These are phyloP conservation scores for Yamadazyma epiphylla DNA, from an alignment of 1,139 yeast species.

Conservation along the genomic window DNA sequence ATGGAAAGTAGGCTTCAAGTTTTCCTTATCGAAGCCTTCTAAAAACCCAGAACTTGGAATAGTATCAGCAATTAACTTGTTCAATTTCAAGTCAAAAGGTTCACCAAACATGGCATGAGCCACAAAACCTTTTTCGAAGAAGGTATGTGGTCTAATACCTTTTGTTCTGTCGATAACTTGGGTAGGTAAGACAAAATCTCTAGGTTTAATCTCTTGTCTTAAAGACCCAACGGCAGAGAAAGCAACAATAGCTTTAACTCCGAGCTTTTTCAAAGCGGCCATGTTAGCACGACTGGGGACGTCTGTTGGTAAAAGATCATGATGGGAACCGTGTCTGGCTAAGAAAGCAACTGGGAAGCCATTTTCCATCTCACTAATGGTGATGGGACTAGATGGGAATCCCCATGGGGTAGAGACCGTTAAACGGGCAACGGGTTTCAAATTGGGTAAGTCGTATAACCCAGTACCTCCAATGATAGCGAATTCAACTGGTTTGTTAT, in stretches of 20 bases:
- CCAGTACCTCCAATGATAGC: slow-evolving; percentile 99
- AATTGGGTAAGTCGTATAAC: slow-evolving; percentile 78
- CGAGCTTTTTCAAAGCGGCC: slow-evolving; percentile 86
- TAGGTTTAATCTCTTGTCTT: slow-evolving; percentile 82
- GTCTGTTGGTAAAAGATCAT: slow-evolving; percentile 83
- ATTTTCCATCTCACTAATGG: slow-evolving; percentile 67
- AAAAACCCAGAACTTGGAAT: slow-evolving; percentile 52
- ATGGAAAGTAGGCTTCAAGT: slow-evolving; percentile 46
- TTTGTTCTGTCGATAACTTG: slow-evolving; percentile 96
- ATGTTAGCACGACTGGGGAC: slow-evolving; percentile 94
- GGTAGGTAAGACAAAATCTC: slow-evolving; percentile 92
- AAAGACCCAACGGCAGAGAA: slow-evolving; percentile 96
- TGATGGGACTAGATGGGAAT: slow-evolving; percentile 87
- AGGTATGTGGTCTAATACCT: slow-evolving; percentile 87
- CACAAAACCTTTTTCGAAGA: slow-evolving; percentile 88
- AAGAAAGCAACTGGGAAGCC: slow-evolving; percentile 91
- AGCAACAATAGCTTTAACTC: slow-evolving; percentile 85
- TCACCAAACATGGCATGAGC: slow-evolving; percentile 98
- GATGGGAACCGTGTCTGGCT: slow-evolving; percentile 92
- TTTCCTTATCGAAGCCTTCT: slow-evolving; percentile 40
- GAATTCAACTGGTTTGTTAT: slow-evolving; percentile 51
- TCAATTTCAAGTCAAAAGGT: slow-evolving; percentile 80
- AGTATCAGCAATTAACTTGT: slow-evolving; percentile 57
- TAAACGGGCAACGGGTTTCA: slow-evolving; percentile 81
- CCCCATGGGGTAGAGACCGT: slow-evolving; percentile 96